Base-by-base conservation (phyloP, 345 rosid species). In the Populus ilicifolia region DNA sequence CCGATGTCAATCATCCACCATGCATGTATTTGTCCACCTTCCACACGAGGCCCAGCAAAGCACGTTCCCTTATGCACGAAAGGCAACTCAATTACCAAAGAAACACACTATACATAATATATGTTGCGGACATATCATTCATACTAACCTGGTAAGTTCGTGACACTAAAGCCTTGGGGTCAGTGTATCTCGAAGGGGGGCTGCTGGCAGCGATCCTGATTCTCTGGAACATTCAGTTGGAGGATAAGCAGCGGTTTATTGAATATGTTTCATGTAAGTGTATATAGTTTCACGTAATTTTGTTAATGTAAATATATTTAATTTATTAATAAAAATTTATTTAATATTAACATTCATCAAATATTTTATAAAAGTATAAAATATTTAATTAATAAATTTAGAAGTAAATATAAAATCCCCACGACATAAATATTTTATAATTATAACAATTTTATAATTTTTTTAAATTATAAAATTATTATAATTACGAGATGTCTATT, bases 1-100 rank as follows among this genome's bases (percentile, higher is more conserved):
- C 98, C 97, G 33, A 95, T 77, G 84, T 93, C 99, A 76, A 95
- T 88, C 93, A 88, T 86, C 99, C 99, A 95, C 99, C 99, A 95
- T 0, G 97, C 82, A 71, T 84, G 85, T 75, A 80, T 86, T 35
- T 33, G 82, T 39, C 97, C 94, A 20, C 85, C 82, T 86, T 96
- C 97, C 79, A 88, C 83, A 50, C 97, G 88, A 69, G 97, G 92
- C 77, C 99, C 97, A 48, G 98, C 87, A 80, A 88, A 91, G 75
- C 87, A 94, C 59, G 92, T 92, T 56, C 97, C 97, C 99, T 96
- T 61, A 62, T n/a, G 66, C 64, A 75, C 44, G 69, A 17, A 72
- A 69, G 18, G 33, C 4, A 50, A 74, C 46, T 80, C 39, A n/a
- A 23, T 64, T 41, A 38, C 64, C 43, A 54, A 59, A 46, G 52